These are phyloP conservation scores for Hysterium pulicare DNA, from an alignment of 2,329 filamentous ascomycete genomes.

Conservation along the genomic window DNA sequence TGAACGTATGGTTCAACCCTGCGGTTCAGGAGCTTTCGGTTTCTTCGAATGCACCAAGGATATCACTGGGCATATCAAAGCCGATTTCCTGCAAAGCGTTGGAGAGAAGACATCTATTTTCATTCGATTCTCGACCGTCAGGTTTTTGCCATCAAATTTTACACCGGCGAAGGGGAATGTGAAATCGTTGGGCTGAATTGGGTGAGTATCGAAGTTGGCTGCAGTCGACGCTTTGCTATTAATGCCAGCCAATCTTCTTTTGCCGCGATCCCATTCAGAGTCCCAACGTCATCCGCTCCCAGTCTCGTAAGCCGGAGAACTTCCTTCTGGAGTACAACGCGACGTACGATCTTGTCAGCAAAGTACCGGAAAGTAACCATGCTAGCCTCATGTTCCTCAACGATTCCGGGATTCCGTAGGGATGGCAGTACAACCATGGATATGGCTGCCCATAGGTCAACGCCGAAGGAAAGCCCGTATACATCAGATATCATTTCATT, in stretches of 20 bases:
- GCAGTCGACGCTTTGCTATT: no score
- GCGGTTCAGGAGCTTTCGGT: conserved; percentile 45
- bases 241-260: conserved; percentile 46
- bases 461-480: no score
- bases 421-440: no score
- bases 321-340: conserved; percentile 50
- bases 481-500: no score
- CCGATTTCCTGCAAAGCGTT: conserved; percentile 39
- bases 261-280: conserved; percentile 48
- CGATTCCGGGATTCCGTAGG: no score
- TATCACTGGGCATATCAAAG: conserved; percentile 37
- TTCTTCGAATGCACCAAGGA: conserved; percentile 46
- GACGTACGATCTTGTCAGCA: no score
- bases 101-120: conserved; percentile 45
- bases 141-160: conserved; percentile 50
- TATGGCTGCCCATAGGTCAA: no score
- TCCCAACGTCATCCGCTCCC: conserved; percentile 48
- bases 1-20: conserved; percentile 45
- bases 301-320: conserved; percentile 46
- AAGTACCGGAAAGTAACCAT: no score
- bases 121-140: conserved; percentile 46
- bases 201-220: no score
- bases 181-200: conserved; percentile 50
- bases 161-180: conserved; percentile 49
- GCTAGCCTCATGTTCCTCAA: no score